Conservation (phyloP, 2,329 filamentous ascomycete species). For the Rutstroemia sp. region DNA sequence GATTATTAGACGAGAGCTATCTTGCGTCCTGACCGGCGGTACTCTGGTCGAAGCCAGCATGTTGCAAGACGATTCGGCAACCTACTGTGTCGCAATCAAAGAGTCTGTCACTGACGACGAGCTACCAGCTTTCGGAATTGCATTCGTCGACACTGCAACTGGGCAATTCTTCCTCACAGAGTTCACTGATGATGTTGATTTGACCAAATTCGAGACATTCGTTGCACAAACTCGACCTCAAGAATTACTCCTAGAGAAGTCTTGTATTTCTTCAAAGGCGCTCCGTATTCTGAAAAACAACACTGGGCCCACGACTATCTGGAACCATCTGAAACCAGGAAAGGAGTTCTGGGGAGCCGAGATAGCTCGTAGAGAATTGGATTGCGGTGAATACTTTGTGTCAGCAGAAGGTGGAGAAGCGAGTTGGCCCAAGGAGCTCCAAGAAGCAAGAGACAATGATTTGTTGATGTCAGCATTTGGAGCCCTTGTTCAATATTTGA, state of each 20-base stretch:
- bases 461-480: constrained; percentile 86
- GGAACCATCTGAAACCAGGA: constrained; percentile 83
- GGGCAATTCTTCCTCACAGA: constrained; percentile 92
- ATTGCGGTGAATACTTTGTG: constrained; percentile 71
- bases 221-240: constrained; percentile 86
- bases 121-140: constrained; percentile 78
- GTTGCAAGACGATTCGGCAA: constrained; percentile 97
- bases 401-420: constrained; percentile 47
- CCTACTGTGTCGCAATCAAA: constrained; percentile 93
- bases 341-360: constrained; percentile 91
- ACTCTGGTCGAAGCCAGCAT: constrained; percentile 94
- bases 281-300: constrained; percentile 94
- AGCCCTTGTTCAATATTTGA: constrained; percentile 79
- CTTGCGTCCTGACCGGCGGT: constrained; percentile 83
- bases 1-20: constrained; percentile 83
- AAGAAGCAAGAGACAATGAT: constrained; percentile 68
- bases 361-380: constrained; percentile 72
- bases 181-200: constrained; percentile 83
- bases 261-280: constrained; percentile 76
- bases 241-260: constrained; percentile 85
- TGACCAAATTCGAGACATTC: constrained; percentile 96
- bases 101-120: constrained; percentile 59
- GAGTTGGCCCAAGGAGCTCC: constrained; percentile 68
- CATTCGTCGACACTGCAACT: constrained; percentile 92
- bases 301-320: constrained; percentile 84